Conservation (phyloP, 1,284 basidiomycete species). For the Stygiomarasmius scandens region DNA sequence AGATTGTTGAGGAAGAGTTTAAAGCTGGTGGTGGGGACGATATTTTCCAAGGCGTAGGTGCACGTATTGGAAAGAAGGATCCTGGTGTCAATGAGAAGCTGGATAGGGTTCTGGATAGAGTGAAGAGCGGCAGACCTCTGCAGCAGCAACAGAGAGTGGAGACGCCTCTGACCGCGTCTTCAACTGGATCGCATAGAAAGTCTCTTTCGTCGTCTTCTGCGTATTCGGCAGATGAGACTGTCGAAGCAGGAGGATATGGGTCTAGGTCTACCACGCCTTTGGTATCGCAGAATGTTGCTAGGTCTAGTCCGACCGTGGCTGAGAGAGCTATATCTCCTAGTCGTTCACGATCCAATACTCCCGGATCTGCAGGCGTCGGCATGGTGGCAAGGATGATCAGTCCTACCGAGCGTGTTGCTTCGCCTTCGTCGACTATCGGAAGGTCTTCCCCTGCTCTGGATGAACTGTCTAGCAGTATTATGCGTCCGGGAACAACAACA, state of each 20-base stretch:
- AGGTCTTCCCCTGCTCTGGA: conserved; percentile 16
- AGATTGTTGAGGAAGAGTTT: conserved; percentile 89
- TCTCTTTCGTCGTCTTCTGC: conserved; percentile 18
- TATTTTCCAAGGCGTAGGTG: conserved; percentile 61
- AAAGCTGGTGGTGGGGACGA: conserved; percentile 55
- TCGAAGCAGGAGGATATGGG: conserved; percentile 2
- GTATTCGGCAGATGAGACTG: conserved; percentile 19
- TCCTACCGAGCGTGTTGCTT: conserved; percentile 33
- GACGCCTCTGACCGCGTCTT: conserved; percentile 18
- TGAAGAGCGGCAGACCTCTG: conserved; percentile 40
- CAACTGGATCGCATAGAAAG: conserved; percentile 2
- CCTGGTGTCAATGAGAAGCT: conserved; percentile 74
- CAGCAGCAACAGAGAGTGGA: conserved; percentile 32
- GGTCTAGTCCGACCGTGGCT: conserved; percentile 10
- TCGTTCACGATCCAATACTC: conserved; percentile 37
- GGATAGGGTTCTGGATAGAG: conserved; percentile 78
- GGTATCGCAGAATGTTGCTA: conserved; percentile 43
- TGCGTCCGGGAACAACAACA: conserved; percentile 34
- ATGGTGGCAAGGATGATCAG: conserved; percentile 21
- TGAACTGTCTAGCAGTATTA: conserved; percentile 23
- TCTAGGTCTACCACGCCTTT: conserved; percentile 8
- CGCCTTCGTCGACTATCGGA: conserved; percentile 17
- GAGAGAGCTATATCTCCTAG: background rate
- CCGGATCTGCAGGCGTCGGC: conserved; percentile 33
- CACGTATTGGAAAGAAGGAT: conserved; percentile 46